These are phyloP conservation scores for Microdochium nivale DNA, from an alignment of 2,329 filamentous ascomycete species.

Conservation along the genomic window DNA sequence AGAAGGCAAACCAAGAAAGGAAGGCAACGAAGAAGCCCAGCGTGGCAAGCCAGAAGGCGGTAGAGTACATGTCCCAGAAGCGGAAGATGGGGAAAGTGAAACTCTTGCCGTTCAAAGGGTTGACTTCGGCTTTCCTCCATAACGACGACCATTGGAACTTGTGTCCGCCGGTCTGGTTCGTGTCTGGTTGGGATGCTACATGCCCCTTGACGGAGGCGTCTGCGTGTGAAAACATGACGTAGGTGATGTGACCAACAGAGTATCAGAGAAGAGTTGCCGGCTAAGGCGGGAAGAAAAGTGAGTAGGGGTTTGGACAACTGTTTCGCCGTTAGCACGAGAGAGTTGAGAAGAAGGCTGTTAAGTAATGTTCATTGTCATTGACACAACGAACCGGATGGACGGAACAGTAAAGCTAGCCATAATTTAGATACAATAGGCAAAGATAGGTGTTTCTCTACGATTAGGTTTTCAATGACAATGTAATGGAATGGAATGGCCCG, in stretches of 20 bases:
- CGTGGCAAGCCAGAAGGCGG: conserved; percentile 87
- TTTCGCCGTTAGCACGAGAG: no score
- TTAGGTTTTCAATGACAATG: neutral
- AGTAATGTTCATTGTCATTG: neutral
- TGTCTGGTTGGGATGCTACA: neutral
- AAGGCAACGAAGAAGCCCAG: conserved; percentile 77
- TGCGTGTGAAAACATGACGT: neutral
- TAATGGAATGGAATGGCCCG: neutral
- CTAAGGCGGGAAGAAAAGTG: neutral
- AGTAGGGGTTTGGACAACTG: no score
- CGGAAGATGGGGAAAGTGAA: conserved; percentile 73
- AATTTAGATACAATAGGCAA: neutral
- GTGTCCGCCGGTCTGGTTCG: conserved; percentile 1
- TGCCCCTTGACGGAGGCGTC: neutral
- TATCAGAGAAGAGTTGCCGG: neutral
- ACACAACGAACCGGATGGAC: neutral
- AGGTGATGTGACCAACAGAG: neutral
- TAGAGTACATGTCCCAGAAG: conserved; percentile 68
- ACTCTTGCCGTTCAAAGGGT: conserved; percentile 78
- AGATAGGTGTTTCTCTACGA: neutral
- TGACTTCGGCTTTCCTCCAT: conserved; percentile 59
- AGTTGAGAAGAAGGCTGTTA: neutral
- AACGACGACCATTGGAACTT: conserved; percentile 8
- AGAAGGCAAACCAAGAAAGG: conserved; percentile 59
- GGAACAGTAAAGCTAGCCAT: neutral